Evolutionary conservation across 768 basidiomycete genomes (phyloP).

Genomic region (Suillus occidentalis): DNA sequence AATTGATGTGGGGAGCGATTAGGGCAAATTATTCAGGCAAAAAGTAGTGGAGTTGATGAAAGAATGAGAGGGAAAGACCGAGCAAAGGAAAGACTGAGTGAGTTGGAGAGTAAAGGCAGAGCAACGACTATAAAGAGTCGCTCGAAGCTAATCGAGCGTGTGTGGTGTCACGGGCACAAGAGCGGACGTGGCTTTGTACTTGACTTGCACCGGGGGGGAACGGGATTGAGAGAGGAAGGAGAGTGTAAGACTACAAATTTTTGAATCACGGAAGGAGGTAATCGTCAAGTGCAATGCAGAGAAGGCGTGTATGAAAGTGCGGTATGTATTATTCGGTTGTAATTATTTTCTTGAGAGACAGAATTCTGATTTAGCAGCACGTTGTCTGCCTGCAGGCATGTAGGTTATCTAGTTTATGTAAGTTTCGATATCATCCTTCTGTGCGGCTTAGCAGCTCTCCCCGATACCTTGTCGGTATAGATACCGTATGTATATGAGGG

Average conservation of each 20-base stretch:
- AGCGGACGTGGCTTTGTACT: conserved; percentile 28
- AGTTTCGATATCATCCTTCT: conserved; percentile 24
- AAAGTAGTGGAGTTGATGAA: conserved; percentile 14
- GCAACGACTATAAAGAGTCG: conserved; percentile 36
- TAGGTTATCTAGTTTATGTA: conserved; percentile 45
- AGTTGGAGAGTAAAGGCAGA: conserved; percentile 29
- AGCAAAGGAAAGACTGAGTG: conserved; percentile 36
- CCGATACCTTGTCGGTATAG: background rate
- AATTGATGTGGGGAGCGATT: conserved; percentile 20
- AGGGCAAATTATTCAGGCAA: conserved; percentile 20
- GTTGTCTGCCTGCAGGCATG: conserved; percentile 79
- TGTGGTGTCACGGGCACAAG: conserved; percentile 26
- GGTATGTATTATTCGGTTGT: conserved; percentile 33
- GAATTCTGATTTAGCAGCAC: conserved; percentile 59
- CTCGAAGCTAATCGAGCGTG: conserved; percentile 59
- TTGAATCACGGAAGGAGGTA: conserved; percentile 46
- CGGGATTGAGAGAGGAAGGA: conserved; percentile 15
- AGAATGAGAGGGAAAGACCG: conserved; percentile 27
- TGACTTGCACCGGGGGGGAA: conserved; percentile 22
- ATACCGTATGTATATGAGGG: background rate
- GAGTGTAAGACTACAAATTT: conserved; percentile 38
- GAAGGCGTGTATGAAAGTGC: conserved; percentile 46
- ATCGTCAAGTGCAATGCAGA: conserved; percentile 42
- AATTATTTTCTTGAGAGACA: conserved; percentile 40
- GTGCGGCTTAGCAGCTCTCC: conserved; percentile 5